Evolutionary conservation across 371 early-diverging fungal species (phyloP).

Genomic region (Mortierella sp.): DNA sequence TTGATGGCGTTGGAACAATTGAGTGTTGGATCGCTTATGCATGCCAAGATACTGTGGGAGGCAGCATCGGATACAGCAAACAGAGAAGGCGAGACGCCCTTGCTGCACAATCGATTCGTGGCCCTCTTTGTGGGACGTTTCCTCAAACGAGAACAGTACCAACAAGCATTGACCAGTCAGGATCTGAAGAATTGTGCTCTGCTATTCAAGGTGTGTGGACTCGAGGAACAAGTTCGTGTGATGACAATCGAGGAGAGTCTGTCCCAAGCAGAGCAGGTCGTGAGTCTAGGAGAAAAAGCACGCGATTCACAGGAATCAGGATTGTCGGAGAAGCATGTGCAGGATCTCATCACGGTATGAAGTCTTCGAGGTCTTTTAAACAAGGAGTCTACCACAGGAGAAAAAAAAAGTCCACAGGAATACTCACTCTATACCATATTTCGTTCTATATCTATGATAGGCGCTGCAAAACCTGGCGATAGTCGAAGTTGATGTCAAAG

Average conservation of each 20-base stretch:
- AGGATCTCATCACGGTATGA: slow-evolving; percentile 26
- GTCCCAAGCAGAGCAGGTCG: slow-evolving; percentile 4
- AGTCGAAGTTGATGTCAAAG: slow-evolving; percentile 4
- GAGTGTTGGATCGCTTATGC: slow-evolving; percentile 15
- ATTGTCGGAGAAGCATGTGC: slow-evolving; percentile 9
- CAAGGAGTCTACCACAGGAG: background rate
- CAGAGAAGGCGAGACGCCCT: slow-evolving; percentile 11
- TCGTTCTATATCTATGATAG: slow-evolving; percentile 7
- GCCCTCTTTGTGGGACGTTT: slow-evolving; percentile 30
- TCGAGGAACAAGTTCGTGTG: slow-evolving; percentile 1
- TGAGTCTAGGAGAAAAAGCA: background rate
- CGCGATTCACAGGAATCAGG: background rate
- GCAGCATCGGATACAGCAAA: slow-evolving; percentile 7
- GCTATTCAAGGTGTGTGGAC: slow-evolving; percentile 9
- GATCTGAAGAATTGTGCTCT: slow-evolving; percentile 18
- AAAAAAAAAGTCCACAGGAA: background rate
- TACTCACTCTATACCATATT: no score
- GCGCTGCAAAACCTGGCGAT: slow-evolving; percentile 27
- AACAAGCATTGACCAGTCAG: slow-evolving; percentile 5
- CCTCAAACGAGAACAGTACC: slow-evolving; percentile 18
- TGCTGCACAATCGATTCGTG: slow-evolving; percentile 31
- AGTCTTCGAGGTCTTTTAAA: background rate
- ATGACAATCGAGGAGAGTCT: slow-evolving; percentile 10
- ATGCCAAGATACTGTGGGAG: slow-evolving; percentile 28
- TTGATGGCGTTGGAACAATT: slow-evolving; percentile 42